phyloP scores from a whole-genome alignment of 2,329 filamentous ascomycete genomes.

The Teratosphaeriaceae sp. region DNA sequence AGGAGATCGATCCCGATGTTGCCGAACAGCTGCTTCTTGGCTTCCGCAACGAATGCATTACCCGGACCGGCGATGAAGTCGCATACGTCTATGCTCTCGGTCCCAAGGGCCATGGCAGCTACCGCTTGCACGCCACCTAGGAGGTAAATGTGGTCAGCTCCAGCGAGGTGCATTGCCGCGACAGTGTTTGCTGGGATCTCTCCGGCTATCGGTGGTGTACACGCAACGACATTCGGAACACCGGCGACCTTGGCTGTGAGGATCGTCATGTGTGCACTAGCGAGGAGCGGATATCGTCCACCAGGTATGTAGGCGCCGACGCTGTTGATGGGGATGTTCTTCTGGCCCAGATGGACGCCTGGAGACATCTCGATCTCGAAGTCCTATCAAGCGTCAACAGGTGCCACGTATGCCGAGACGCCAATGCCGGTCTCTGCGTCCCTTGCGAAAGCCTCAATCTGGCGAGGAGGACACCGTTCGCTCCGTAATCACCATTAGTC shows the following conservation, averaged over 20 bases:
- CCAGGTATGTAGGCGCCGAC: constrained; percentile 48
- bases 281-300: constrained; percentile 48
- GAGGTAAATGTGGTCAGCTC: constrained; percentile 46
- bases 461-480: no score
- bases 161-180: constrained; percentile 45
- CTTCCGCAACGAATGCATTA: constrained; percentile 50
- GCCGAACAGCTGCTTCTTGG: constrained; percentile 48
- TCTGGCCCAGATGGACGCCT: constrained; percentile 47
- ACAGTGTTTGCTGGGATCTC: constrained; percentile 44
- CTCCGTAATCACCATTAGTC: neutral
- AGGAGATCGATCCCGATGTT: constrained; percentile 49
- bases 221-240: constrained; percentile 44
- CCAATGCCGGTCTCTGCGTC: no score
- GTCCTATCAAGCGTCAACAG: constrained; percentile 23
- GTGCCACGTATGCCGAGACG: neutral
- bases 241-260: constrained; percentile 50
- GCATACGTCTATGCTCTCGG: constrained; percentile 42
- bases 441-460: neutral
- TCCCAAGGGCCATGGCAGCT: constrained; percentile 47
- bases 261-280: constrained; percentile 51
- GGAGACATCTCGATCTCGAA: constrained; percentile 47
- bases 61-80: constrained; percentile 50
- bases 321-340: constrained; percentile 42
- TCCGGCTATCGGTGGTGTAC: constrained; percentile 47
- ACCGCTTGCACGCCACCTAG: constrained; percentile 49